Conservation (phyloP, 176 grass and related monocot species). For the Saccharum spontaneum region DNA sequence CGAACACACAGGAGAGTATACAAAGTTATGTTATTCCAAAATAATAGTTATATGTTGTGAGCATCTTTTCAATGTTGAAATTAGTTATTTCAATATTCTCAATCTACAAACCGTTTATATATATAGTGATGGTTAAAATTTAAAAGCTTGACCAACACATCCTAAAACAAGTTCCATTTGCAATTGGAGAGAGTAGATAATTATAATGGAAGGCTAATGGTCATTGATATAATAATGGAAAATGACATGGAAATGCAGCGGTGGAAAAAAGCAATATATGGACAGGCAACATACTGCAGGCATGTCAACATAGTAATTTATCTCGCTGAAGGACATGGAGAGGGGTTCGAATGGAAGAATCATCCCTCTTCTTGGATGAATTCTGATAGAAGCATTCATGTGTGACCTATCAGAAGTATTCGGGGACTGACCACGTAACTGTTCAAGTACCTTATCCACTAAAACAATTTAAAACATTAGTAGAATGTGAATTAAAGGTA, state of each 20-base stretch:
- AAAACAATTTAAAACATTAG: slow-evolving; percentile 19
- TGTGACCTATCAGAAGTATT: slow-evolving; percentile 35
- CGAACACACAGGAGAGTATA: not conserved
- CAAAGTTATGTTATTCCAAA: not conserved
- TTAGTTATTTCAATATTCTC: not conserved
- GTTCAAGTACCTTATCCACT: slow-evolving; percentile 59
- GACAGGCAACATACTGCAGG: slow-evolving; percentile 56
- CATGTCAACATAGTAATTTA: slow-evolving; percentile 98
- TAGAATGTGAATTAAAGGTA: slow-evolving; percentile 19
- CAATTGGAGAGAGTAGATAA: not conserved
- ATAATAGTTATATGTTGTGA: not conserved
- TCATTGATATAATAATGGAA: not conserved
- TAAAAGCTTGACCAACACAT: not conserved
- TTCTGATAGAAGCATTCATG: slow-evolving; percentile 29
- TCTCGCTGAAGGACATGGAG: slow-evolving; percentile 86
- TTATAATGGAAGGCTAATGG: slow-evolving; percentile 8
- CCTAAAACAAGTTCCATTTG: not conserved
- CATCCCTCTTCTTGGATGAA: slow-evolving; percentile 80
- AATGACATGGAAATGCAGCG: slow-evolving; percentile 16
- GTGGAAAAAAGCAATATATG: slow-evolving; percentile 10
- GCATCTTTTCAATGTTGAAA: not conserved
- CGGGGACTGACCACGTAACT: slow-evolving; percentile 33
- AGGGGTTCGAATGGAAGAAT: slow-evolving; percentile 97
- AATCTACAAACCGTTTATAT: not conserved
- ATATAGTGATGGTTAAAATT: not conserved